These are phyloP conservation scores for Neocallimastix lanati DNA, from an alignment of 192 early-diverging fungal species.

Conservation along the genomic window DNA sequence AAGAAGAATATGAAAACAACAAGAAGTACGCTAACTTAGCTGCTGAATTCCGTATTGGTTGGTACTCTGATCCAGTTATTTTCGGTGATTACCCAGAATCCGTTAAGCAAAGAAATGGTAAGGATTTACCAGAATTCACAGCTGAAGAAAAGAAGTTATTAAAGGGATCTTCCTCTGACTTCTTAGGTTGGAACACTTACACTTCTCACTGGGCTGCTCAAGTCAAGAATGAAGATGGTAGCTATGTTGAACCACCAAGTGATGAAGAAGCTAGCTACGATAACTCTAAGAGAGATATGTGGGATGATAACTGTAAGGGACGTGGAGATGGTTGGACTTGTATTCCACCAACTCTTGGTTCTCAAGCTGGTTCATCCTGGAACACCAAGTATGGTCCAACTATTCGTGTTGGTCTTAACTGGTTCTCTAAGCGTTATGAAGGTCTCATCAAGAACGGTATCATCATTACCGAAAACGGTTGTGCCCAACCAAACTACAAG, in stretches of 20 bases:
- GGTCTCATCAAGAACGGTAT: not conserved
- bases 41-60: slow-evolving; percentile 9
- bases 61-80: slow-evolving; percentile 20
- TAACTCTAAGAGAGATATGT: not conserved
- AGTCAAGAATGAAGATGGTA: not conserved
- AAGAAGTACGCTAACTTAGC: slow-evolving; percentile 3
- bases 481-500: not conserved
- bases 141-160: slow-evolving; percentile 9
- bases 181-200: slow-evolving; percentile 21
- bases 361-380: not conserved
- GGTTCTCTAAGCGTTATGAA: not conserved
- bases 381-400: not conserved
- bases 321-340: not conserved
- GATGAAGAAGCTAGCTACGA: not conserved
- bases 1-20: not conserved
- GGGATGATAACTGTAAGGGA: not conserved
- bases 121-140: slow-evolving; percentile 11
- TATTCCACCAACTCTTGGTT: not conserved
- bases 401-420: not conserved
- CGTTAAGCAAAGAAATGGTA: slow-evolving; percentile 5
- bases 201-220: slow-evolving; percentile 5
- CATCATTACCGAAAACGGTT: not conserved
- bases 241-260: not conserved
- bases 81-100: slow-evolving; percentile 16
- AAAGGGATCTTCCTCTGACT: slow-evolving; percentile 11